Evolutionary conservation across 2,329 filamentous ascomycete species (phyloP).

Genomic region (Hypocrella siamensis): DNA sequence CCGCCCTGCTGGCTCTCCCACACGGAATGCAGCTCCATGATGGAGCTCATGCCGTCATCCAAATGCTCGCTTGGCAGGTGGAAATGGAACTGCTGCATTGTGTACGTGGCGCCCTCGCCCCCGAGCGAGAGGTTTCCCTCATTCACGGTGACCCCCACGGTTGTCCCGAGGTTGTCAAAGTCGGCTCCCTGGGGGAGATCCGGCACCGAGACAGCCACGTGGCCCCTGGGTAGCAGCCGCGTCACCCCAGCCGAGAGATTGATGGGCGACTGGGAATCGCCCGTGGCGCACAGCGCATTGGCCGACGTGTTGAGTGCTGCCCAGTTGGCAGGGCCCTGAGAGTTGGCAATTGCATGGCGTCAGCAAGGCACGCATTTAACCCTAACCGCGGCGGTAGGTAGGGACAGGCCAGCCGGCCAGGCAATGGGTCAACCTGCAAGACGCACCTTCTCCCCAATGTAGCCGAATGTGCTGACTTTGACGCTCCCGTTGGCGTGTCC

Average conservation of each 20-base stretch:
- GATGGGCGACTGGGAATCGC: conserved; percentile 39
- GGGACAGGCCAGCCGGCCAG: too few species aligned
- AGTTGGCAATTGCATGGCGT: background rate
- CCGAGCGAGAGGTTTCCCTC: conserved; percentile 28
- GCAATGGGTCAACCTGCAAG: too few species aligned
- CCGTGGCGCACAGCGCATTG: conserved; percentile 30
- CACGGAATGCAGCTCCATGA: conserved; percentile 17
- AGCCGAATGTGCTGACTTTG: conserved; percentile 20
- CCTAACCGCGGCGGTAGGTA: too few species aligned
- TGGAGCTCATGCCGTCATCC: conserved; percentile 19
- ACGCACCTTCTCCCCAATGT: conserved; percentile 18
- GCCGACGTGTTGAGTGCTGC: conserved; percentile 21
- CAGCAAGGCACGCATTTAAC: background rate
- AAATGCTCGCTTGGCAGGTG: conserved; percentile 45
- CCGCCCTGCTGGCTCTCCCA: conserved; percentile 8
- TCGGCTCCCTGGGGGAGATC: conserved; percentile 18
- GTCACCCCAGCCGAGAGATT: conserved; percentile 23
- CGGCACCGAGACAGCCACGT: conserved; percentile 20
- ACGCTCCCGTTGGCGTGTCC: conserved; percentile 9
- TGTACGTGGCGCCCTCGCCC: conserved; percentile 21
- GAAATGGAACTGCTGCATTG: conserved; percentile 41
- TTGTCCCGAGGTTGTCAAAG: conserved; percentile 36
- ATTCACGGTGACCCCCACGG: conserved; percentile 29
- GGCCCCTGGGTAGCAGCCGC: conserved; percentile 12
- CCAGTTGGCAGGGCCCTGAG: conserved; percentile 36